These are phyloP conservation scores for Calocybe cyanea DNA, from an alignment of 768 basidiomycete species.

Conservation along the genomic window DNA sequence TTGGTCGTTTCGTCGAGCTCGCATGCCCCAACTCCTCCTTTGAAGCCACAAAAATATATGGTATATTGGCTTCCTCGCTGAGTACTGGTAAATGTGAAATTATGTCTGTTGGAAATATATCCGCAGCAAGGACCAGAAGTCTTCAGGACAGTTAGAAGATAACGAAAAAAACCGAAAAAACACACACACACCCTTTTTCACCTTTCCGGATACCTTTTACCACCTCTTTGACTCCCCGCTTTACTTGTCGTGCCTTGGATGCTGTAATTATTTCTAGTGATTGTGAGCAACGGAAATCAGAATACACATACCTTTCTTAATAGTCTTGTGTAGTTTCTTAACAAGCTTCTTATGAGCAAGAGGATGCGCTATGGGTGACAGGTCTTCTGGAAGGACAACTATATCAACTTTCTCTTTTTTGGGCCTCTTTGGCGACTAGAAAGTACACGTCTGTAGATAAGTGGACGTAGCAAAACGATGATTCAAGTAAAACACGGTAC, in stretches of 20 bases:
- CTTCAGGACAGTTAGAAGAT: constrained; percentile 32
- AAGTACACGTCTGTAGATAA: constrained; percentile 15
- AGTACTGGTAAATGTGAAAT: constrained; percentile 95
- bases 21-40: constrained; percentile 96
- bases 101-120: constrained; percentile 98
- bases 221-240: constrained; percentile 97
- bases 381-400: constrained; percentile 68
- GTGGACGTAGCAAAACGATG: constrained; percentile 6
- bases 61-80: constrained; percentile 89
- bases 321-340: constrained; percentile 92
- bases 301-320: constrained; percentile 74
- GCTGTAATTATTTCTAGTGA: constrained; percentile 42
- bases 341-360: constrained; percentile 90
- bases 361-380: constrained; percentile 93
- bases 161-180: not conserved
- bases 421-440: constrained; percentile 51
- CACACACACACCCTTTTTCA: constrained; percentile 80
- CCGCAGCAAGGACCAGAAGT: constrained; percentile 87
- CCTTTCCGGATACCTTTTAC: constrained; percentile 97
- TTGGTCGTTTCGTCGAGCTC: constrained; percentile 96
- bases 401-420: constrained; percentile 67
- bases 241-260: constrained; percentile 91
- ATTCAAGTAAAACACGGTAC: constrained; percentile 20
- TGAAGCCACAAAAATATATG: constrained; percentile 84
- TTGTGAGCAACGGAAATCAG: not conserved